These are phyloP conservation scores for Nicotiana attenuata DNA, from an alignment of 257 asterid species.

Conservation along the genomic window DNA sequence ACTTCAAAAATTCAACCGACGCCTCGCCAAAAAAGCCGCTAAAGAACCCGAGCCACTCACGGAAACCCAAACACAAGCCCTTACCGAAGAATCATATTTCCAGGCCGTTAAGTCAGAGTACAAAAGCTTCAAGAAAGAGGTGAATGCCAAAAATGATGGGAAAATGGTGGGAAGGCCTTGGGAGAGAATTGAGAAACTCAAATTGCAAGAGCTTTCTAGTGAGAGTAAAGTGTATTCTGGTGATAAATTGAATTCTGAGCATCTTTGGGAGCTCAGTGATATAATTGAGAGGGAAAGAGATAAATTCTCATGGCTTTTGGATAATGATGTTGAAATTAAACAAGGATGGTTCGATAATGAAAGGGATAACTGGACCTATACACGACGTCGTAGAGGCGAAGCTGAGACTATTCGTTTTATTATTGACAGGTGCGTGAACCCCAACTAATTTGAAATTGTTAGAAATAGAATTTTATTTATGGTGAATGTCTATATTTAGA, in stretches of 20 bases:
- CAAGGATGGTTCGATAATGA: conserved; percentile 43
- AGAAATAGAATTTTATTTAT: no score
- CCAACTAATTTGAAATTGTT: background rate
- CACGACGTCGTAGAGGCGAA: conserved; percentile 48
- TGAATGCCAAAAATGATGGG: conserved; percentile 17
- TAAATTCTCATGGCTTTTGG: conserved; percentile 74
- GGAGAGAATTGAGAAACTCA: conserved; percentile 70
- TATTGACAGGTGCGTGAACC: conserved; percentile 40
- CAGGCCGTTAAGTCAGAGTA: conserved; percentile 59
- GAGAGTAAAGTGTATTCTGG: conserved; percentile 44
- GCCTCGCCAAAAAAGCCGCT: conserved; percentile 51
- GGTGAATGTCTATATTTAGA: no score
- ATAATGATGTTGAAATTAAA: conserved; percentile 60
- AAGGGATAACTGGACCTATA: conserved; percentile 42
- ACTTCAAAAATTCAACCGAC: conserved; percentile 76
- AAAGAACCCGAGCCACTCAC: conserved; percentile 48
- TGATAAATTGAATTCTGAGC: conserved; percentile 49
- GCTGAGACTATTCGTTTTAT: conserved; percentile 53
- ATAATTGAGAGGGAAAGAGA: conserved; percentile 69
- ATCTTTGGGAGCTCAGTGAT: conserved; percentile 67
- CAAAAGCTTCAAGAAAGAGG: conserved; percentile 43
- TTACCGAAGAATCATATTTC: conserved; percentile 57
- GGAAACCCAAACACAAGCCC: conserved; percentile 38
- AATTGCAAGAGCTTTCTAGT: conserved; percentile 52
- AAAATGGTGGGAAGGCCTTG: conserved; percentile 81